A percentile compares a stretch with the other conserved stretches of the same genome.
Evolutionary conservation across 2,329 filamentous ascomycete genomes (phyloP).

Genomic region (Epichloe festucae): DNA sequence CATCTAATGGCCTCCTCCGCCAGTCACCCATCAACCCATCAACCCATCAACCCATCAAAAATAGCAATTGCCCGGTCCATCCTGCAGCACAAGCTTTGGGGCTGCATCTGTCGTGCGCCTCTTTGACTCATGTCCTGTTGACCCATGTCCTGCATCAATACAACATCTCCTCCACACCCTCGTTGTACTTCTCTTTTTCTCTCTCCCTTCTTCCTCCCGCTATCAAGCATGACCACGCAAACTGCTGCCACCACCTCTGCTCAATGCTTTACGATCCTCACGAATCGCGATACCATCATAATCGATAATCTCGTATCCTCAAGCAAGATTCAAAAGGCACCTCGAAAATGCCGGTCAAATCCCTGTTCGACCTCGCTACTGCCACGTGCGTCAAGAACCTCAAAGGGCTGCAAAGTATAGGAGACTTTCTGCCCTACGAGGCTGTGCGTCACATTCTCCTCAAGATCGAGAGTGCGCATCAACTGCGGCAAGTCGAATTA

Average conservation of each 20-base stretch:
- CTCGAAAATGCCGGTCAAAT: slow-evolving; percentile 29
- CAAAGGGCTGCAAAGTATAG: slow-evolving; percentile 52
- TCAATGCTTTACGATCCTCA: not conserved
- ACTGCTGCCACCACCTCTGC: not conserved
- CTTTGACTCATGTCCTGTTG: no score
- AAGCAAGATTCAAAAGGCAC: not conserved
- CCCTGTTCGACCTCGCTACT: slow-evolving; percentile 38
- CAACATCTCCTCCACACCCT: not conserved
- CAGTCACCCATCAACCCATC: no score
- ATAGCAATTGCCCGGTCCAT: no score
- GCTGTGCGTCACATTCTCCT: slow-evolving; percentile 52
- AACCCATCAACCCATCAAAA: no score
- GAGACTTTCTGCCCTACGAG: slow-evolving; percentile 54
- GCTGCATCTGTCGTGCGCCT: no score
- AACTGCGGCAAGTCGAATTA: slow-evolving; percentile 62
- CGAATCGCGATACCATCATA: not conserved
- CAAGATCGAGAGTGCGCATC: slow-evolving; percentile 57
- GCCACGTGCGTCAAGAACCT: slow-evolving; percentile 40
- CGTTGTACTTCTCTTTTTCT: not conserved
- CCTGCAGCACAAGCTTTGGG: no score
- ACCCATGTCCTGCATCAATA: not conserved
- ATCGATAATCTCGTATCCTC: not conserved
- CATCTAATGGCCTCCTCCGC: no score
- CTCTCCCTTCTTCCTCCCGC: not conserved
- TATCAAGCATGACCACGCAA: slow-evolving; percentile 1